Evolutionary conservation across 495 filamentous ascomycete genomes (phyloP).

Genomic region (Letharia columbiana): DNA sequence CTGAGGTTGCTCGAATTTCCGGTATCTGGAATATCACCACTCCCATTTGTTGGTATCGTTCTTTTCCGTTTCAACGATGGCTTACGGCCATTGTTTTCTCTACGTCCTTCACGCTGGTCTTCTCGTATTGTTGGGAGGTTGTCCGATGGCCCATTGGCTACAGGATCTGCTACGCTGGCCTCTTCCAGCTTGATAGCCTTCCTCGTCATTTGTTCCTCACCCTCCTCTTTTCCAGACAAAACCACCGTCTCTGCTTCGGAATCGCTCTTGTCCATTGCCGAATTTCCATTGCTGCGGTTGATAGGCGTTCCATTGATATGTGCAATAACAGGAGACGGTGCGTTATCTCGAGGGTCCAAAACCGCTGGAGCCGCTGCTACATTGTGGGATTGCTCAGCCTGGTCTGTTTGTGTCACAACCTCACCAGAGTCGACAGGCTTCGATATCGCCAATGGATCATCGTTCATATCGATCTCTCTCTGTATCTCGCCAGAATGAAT

Average conservation of each 20-base stretch:
- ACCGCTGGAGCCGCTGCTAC: conserved; percentile 1
- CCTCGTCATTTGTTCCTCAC: conserved; percentile 58
- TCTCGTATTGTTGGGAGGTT: conserved; percentile 26
- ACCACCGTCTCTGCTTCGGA: conserved; percentile 80
- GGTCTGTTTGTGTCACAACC: not conserved
- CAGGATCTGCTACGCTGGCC: conserved; percentile 35
- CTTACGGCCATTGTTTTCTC: conserved; percentile 3
- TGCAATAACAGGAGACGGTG: conserved; percentile 1
- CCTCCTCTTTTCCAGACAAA: conserved; percentile 60
- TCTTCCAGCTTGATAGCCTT: conserved; percentile 66
- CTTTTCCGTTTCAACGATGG: conserved; percentile 25
- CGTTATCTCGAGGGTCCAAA: not conserved
- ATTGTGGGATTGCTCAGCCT: conserved; percentile 7
- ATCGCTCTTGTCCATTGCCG: conserved; percentile 43
- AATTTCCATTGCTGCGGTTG: conserved; percentile 9
- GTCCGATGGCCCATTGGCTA: conserved; percentile 23
- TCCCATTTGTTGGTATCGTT: conserved; percentile 11
- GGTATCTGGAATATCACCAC: conserved; percentile 11
- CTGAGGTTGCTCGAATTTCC: conserved; percentile 25
- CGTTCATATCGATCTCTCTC: conserved; percentile 15
- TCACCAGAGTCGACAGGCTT: conserved; percentile 10
- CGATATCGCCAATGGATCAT: conserved; percentile 14
- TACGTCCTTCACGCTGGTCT: conserved; percentile 20
- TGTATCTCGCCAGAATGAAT: conserved; percentile 12
- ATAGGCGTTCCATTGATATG: conserved; percentile 9